Evolutionary conservation across 495 filamentous ascomycete species (phyloP).

Genomic region (Aspergillus asperescens): DNA sequence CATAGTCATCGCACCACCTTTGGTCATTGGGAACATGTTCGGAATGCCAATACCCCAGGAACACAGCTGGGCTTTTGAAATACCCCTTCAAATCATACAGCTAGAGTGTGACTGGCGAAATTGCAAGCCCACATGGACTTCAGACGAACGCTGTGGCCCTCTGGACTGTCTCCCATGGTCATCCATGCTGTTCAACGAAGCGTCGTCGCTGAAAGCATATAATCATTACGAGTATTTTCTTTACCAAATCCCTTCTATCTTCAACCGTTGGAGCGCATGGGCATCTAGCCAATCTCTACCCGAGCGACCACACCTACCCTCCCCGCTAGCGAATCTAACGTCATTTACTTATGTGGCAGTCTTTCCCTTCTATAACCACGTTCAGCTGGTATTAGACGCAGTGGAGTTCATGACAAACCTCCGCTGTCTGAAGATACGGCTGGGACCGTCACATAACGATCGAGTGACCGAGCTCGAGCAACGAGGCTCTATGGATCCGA

Average conservation of each 20-base stretch:
- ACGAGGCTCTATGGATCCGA: constrained; percentile 38
- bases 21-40: constrained; percentile 28
- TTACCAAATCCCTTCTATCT: constrained; percentile 31
- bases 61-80: constrained; percentile 41
- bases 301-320: constrained; percentile 6
- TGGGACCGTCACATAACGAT: constrained; percentile 30
- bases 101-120: constrained; percentile 18
- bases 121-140: background rate
- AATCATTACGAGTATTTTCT: constrained; percentile 43
- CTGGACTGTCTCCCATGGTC: constrained; percentile 30
- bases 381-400: constrained; percentile 31
- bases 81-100: constrained; percentile 31
- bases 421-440: constrained; percentile 25
- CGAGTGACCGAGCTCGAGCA: constrained; percentile 34
- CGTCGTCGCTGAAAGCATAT: constrained; percentile 40
- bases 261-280: constrained; percentile 29
- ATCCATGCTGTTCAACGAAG: constrained; percentile 36
- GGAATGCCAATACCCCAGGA: constrained; percentile 26
- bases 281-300: background rate
- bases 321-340: constrained; percentile 22
- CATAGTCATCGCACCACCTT: constrained; percentile 34
- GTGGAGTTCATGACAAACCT: constrained; percentile 29
- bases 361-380: constrained; percentile 44
- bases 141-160: constrained; percentile 15
- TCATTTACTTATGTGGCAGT: constrained; percentile 39